Evolutionary conservation across 768 basidiomycete genomes (phyloP).

Genomic region (Cubamyces sp.): DNA sequence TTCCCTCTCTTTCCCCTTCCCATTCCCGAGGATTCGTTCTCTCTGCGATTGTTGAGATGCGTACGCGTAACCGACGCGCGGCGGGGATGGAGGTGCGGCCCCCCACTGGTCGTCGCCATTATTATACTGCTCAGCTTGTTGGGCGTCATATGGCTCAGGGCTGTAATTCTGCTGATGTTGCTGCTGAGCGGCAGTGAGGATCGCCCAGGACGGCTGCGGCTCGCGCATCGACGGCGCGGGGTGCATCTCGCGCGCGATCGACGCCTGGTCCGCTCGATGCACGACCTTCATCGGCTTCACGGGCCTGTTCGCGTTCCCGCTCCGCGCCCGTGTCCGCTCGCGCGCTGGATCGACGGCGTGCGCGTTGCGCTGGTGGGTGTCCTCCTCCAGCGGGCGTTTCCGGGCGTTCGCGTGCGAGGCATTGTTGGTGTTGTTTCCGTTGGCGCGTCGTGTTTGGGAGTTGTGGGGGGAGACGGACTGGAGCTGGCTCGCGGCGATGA

Average conservation of each 20-base stretch:
- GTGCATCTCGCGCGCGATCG: conserved; percentile 30
- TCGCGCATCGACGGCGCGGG: conserved; percentile 20
- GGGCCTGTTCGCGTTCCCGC: not conserved
- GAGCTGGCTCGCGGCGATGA: conserved; percentile 68
- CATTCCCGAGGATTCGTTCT: not conserved
- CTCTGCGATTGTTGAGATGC: conserved; percentile 28
- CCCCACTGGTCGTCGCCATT: not conserved
- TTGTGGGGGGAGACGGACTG: conserved; percentile 2
- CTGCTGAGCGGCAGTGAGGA: conserved; percentile 19
- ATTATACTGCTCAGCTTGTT: no score
- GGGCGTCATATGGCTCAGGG: not conserved
- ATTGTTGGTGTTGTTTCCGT: conserved; percentile 36
- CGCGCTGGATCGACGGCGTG: not conserved
- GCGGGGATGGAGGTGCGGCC: conserved; percentile 6
- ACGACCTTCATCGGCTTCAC: conserved; percentile 58
- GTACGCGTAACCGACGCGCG: conserved; percentile 11
- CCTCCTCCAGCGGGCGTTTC: conserved; percentile 47
- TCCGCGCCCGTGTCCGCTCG: not conserved
- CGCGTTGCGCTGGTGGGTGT: conserved; percentile 14
- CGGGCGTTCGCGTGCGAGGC: conserved; percentile 29
- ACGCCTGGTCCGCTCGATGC: conserved; percentile 38
- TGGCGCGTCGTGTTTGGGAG: conserved; percentile 8
- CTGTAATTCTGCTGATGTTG: not conserved
- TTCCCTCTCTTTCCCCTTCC: no score
- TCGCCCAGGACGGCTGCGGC: conserved; percentile 22